Evolutionary conservation across 225 moss, liverwort and hornwort species (phyloP).

Genomic region (Pleurozium schreberi): DNA sequence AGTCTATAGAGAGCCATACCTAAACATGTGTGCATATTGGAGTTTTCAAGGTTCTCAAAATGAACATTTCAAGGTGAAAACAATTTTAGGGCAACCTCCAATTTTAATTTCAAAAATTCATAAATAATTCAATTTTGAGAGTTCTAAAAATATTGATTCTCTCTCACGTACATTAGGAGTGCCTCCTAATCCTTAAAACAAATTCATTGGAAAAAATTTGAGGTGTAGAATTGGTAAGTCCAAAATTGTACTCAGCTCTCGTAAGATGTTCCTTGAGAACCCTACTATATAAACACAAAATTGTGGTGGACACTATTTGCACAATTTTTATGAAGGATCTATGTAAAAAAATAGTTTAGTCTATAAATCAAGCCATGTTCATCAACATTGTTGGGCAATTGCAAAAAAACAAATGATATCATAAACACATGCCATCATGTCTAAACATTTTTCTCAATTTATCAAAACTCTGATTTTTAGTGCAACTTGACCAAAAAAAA

Average conservation of each 20-base stretch:
- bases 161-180: not conserved
- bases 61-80: not conserved
- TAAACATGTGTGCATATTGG: not conserved
- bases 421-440: no score
- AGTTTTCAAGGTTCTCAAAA: not conserved
- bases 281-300: not conserved
- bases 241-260: not conserved
- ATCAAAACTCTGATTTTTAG: no score
- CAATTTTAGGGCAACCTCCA: not conserved
- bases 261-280: not conserved
- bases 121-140: not conserved
- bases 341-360: not conserved
- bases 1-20: not conserved
- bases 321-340: not conserved
- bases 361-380: not conserved
- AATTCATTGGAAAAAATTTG: not conserved
- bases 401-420: not conserved
- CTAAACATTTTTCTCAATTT: no score
- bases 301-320: not conserved
- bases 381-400: not conserved
- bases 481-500: no score
- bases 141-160: not conserved
- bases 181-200: not conserved
- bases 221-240: not conserved
- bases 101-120: not conserved